These are phyloP conservation scores for Leccinum imitatum DNA, from an alignment of 768 basidiomycete genomes.

Conservation along the genomic window DNA sequence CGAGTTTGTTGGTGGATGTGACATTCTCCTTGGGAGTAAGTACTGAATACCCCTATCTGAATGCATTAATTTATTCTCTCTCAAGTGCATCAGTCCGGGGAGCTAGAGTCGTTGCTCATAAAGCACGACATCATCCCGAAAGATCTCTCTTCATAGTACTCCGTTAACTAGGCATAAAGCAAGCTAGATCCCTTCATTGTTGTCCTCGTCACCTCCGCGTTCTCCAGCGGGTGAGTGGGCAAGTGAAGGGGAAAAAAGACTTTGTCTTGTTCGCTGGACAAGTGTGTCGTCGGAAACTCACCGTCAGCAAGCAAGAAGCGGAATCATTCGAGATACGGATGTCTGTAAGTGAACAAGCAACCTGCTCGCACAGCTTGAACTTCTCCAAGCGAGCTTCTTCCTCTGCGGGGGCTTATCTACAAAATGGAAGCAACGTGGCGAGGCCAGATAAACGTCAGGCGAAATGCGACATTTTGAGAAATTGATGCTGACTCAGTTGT, in stretches of 20 bases:
- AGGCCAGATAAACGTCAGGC: no score
- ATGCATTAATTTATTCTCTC: background rate
- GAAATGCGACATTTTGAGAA: no score
- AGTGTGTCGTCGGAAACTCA: background rate
- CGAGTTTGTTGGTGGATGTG: constrained; percentile 96
- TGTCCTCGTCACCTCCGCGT: background rate
- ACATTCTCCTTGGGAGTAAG: constrained; percentile 89
- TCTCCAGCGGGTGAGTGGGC: background rate
- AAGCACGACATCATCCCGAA: constrained; percentile 65
- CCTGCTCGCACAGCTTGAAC: background rate
- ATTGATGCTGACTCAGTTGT: no score
- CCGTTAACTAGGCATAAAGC: background rate
- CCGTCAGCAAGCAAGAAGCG: background rate
- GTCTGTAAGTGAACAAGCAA: background rate
- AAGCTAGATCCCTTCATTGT: background rate
- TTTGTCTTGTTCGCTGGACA: background rate
- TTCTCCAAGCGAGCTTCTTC: background rate
- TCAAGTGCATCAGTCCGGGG: constrained; percentile 94
- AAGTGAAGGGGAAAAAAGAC: no score
- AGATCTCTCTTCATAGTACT: background rate
- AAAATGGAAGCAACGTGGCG: no score
- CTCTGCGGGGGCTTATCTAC: no score
- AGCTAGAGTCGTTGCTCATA: constrained; percentile 79
- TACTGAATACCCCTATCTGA: constrained; percentile 16
- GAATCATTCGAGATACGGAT: background rate